Conservation (phyloP, 164 flowering plant species). For the Vitis amurensis region DNA sequence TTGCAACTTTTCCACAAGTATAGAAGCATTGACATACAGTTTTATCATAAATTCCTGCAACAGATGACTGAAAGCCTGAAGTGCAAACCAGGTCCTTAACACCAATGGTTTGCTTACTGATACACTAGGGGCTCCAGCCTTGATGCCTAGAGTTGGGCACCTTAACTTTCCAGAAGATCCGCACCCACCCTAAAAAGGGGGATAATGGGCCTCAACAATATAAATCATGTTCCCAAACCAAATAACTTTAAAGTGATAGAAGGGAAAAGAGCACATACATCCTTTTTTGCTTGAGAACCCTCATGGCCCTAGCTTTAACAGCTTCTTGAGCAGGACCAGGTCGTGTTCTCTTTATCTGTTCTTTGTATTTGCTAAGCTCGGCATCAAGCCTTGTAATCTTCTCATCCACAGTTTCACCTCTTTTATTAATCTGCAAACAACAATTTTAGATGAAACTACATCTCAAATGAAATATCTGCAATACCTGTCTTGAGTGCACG, state of each 20-base stretch:
- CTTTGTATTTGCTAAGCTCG: slow-evolving; percentile 78
- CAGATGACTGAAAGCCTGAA: too few relatives aligned
- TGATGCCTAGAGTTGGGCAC: too few relatives aligned
- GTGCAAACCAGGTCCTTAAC: too few relatives aligned
- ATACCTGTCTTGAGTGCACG: background rate
- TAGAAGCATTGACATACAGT: too few relatives aligned
- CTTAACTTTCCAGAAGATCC: too few relatives aligned
- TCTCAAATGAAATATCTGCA: background rate
- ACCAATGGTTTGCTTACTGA: too few relatives aligned
- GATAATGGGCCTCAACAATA: too few relatives aligned
- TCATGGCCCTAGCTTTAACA: slow-evolving; percentile 94
- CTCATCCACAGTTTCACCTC: slow-evolving; percentile 93
- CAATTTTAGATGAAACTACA: background rate
- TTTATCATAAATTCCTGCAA: too few relatives aligned
- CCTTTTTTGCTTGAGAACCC: slow-evolving; percentile 91
- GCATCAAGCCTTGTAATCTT: slow-evolving; percentile 87
- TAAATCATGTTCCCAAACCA: background rate
- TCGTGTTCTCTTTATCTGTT: slow-evolving; percentile 84
- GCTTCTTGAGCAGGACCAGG: slow-evolving; percentile 99
- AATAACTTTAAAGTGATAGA: background rate
- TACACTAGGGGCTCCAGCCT: too few relatives aligned
- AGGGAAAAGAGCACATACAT: slow-evolving; percentile 47
- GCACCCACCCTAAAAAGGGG: too few relatives aligned
- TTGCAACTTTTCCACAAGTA: too few relatives aligned
- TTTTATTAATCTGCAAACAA: slow-evolving; percentile 62